Base-by-base conservation (phyloP, 2,329 filamentous ascomycete species). In the Didymella sp. region DNA sequence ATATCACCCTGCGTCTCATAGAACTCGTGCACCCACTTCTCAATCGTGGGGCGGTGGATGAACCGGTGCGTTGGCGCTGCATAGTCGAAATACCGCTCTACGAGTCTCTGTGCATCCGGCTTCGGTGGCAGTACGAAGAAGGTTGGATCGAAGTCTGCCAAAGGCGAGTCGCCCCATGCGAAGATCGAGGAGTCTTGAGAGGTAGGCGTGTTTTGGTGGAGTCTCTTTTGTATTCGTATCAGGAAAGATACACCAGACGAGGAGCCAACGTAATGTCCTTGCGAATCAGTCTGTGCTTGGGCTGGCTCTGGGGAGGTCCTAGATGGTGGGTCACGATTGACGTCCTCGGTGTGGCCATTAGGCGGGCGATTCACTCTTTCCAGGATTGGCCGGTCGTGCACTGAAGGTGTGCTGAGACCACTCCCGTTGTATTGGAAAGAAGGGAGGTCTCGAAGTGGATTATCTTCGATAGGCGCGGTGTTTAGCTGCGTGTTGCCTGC, bases 51-150 rank as follows among this genome's bases (percentile, higher is more conserved):
- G 0, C 83, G 76, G 63, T 87, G 84, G 19, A 87, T 64, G 53
- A 86, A 84, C 3, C 84, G 80, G 61, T 87, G 85, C 0, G 85
- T 87, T 0, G 85, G 83, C 19, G 85, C 83, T 6, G 83, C 85
- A 54, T 84, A 84, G 43, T 87, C 84, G 59, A 87, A 87, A 51
- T 87, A 87, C 6, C 84, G 74, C 7, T 78, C 76, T 4, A 87
- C 72, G 2, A 85, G 64, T 21, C 79, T 77, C 49, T 69, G 74
- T 49, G 30, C 79, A 74, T 41, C 79, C 51, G 4, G 78, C 76
- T 50, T 85, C 51, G 44, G 74, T 58, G 58, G 78, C 28, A 83
- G 63, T 6, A 79, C 70, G 53, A 79, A 81, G 49, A 79, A 78
- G 0, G 76, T 76, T 1, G 76, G 70, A 58, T 81, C 78, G 38